Conservation (phyloP, 371 early-diverging fungal genomes). For the Globomyces sp. region DNA sequence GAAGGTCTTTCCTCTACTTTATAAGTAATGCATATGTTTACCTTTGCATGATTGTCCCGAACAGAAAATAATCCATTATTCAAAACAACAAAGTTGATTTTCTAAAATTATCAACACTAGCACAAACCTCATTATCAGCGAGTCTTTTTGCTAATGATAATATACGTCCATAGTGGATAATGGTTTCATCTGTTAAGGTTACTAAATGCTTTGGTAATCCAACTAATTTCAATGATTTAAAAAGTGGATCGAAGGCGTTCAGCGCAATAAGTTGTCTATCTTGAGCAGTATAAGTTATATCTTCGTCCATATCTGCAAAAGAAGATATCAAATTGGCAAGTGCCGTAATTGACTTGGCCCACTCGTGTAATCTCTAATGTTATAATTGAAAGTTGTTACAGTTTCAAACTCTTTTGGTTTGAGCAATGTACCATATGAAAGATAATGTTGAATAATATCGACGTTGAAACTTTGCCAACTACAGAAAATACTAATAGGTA, state of each 20-base stretch:
- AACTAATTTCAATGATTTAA: background rate
- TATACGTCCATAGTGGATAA: conserved; percentile 23
- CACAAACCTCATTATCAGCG: conserved; percentile 18
- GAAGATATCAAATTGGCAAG: conserved; percentile 29
- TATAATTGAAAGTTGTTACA: background rate
- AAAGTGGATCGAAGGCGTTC: conserved; percentile 3
- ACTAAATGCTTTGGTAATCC: background rate
- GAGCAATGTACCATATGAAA: conserved; percentile 13
- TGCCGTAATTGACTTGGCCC: conserved; percentile 17
- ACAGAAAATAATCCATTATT: conserved; percentile 56
- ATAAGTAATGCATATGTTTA: too few relatives aligned
- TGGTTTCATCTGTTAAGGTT: background rate
- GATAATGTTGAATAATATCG: background rate
- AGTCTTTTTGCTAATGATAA: conserved; percentile 22
- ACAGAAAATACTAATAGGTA: background rate
- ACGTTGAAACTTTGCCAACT: conserved; percentile 1
- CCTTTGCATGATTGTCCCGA: conserved; percentile 57
- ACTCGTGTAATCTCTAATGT: conserved; percentile 4
- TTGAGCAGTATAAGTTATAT: conserved; percentile 28
- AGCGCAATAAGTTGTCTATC: conserved; percentile 16
- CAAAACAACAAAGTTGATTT: conserved; percentile 49
- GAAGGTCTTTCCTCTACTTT: conserved; percentile 45
- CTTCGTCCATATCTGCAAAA: conserved; percentile 40
- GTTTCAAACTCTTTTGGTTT: conserved; percentile 13
- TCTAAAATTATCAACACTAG: conserved; percentile 24